Conservation (phyloP, 2,329 filamentous ascomycete species). For the Hypoxylon sp. region DNA sequence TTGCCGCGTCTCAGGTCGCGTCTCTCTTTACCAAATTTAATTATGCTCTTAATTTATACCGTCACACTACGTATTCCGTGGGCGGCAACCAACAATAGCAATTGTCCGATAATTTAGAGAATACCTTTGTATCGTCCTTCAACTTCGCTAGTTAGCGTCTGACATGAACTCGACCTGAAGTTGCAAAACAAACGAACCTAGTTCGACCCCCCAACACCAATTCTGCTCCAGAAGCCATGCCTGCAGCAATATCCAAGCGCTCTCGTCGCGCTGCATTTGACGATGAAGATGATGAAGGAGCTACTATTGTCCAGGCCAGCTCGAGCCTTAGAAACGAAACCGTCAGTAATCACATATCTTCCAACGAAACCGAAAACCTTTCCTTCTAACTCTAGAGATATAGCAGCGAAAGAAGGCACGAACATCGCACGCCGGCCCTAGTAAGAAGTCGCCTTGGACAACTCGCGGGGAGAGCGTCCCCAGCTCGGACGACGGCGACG, state of each 20-base stretch:
- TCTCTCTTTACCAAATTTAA: constrained; percentile 16
- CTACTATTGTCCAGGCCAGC: constrained; percentile 58
- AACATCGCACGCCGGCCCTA: constrained; percentile 50
- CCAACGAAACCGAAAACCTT: background rate
- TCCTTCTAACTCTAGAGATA: constrained; percentile 24
- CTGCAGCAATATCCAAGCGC: constrained; percentile 59
- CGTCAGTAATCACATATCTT: constrained; percentile 55
- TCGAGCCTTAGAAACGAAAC: constrained; percentile 59
- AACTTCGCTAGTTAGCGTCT: constrained; percentile 10
- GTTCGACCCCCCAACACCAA: background rate
- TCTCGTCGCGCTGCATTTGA: constrained; percentile 56
- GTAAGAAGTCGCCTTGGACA: constrained; percentile 32
- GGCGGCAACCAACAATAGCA: constrained; percentile 13
- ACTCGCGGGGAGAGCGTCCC: constrained; percentile 44
- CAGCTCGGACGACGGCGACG: constrained; percentile 55
- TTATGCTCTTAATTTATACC: constrained; percentile 4
- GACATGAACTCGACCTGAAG: constrained; percentile 9
- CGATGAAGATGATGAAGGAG: constrained; percentile 54
- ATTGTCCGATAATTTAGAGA: constrained; percentile 29
- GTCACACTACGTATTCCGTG: background rate
- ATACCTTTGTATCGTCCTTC: constrained; percentile 2
- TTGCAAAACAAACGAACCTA: constrained; percentile 10
- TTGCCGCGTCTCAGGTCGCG: constrained; percentile 34
- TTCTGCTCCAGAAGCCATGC: constrained; percentile 44
- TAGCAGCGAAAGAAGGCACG: constrained; percentile 59